Conservation (phyloP, 1,139 yeast species). For the Pichia sp. region DNA sequence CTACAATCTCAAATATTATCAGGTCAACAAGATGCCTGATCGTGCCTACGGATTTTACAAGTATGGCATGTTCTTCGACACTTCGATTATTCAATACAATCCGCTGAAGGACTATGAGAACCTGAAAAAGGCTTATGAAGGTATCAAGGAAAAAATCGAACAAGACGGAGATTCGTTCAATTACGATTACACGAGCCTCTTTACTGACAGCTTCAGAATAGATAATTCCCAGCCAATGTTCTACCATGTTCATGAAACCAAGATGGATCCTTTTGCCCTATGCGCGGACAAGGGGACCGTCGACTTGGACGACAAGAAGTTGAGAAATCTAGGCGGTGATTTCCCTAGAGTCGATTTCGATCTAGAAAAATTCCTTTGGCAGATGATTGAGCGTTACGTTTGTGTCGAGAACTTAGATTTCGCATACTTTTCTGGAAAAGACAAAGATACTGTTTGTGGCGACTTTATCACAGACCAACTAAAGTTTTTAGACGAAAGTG, state of each 20-base stretch:
- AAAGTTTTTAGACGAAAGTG: constrained; percentile 17
- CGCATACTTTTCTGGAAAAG: constrained; percentile 21
- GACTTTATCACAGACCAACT: constrained; percentile 27
- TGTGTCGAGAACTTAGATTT: constrained; percentile 26
- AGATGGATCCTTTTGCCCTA: constrained; percentile 26
- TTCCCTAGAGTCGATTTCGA: constrained; percentile 25
- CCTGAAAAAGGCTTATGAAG: constrained; percentile 20
- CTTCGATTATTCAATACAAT: constrained; percentile 60
- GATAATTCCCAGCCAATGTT: constrained; percentile 24
- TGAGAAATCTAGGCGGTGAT: constrained; percentile 26
- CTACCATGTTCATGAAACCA: constrained; percentile 31
- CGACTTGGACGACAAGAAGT: constrained; percentile 18
- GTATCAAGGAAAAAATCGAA: constrained; percentile 15
- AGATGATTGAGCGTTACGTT: constrained; percentile 28
- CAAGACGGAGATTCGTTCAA: constrained; percentile 15
- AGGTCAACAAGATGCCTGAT: constrained; percentile 41
- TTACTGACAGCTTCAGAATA: constrained; percentile 19
- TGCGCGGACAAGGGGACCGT: constrained; percentile 19
- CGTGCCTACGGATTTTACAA: constrained; percentile 32
- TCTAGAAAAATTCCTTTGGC: constrained; percentile 29
- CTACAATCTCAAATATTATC: constrained; percentile 48
- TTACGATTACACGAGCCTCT: constrained; percentile 24
- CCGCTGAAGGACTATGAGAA: constrained; percentile 52
- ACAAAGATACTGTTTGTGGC: constrained; percentile 24
- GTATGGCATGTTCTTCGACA: constrained; percentile 29